Evolutionary conservation across 345 rosid genomes (phyloP), one percentile per base, ranked within the genome.

Genomic region (Pistacia integerrima): DNA sequence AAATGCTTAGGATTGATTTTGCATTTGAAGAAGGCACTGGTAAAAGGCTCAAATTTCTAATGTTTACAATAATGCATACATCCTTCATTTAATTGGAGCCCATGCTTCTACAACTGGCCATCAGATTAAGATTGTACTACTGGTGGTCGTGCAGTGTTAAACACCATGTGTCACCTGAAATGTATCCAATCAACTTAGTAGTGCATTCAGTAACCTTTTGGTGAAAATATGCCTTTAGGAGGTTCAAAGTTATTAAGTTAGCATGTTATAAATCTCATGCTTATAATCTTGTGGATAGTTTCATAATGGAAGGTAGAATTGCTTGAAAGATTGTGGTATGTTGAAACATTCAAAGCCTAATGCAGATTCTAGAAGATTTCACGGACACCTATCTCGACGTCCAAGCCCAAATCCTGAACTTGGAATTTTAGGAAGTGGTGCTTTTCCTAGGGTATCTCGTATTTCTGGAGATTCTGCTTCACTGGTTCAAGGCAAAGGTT

Each of bases 361-460:
- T 63, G 65, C 75, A 84, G 87, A 69, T 55, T 71, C 77, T 78
- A 70, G 70, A 46, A 74, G 73, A 54, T 49, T 20, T 25, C 54
- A 71, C 55, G 46, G 65, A 77, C 76, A 25, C 70, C 73, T 56
- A 58, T 51, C 68, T 80, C 68, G 1, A 64, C 46, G 25, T 67
- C 48, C 12, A 36, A 16, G 20, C 59, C 49, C 59, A 68, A 76
- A 69, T 75, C 76, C 71, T 69, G 76, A 79, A 52, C 11, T 17
- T 48, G 80, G 85, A 69, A 69, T 75, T 69, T 36, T 78, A 51
- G 77, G 80, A 64, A 80, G 41, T 49, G 74, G 57, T 62, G 33
- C 52, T 46, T 49, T 71, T 73, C 63, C 62, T 33, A 63, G 62
- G 73, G 60, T 58, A 25, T 63, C 57, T 64, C 44, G 36, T 55